Evolutionary conservation across 2,329 filamentous ascomycete genomes (phyloP).

Genomic region (Geosmithia flava): DNA sequence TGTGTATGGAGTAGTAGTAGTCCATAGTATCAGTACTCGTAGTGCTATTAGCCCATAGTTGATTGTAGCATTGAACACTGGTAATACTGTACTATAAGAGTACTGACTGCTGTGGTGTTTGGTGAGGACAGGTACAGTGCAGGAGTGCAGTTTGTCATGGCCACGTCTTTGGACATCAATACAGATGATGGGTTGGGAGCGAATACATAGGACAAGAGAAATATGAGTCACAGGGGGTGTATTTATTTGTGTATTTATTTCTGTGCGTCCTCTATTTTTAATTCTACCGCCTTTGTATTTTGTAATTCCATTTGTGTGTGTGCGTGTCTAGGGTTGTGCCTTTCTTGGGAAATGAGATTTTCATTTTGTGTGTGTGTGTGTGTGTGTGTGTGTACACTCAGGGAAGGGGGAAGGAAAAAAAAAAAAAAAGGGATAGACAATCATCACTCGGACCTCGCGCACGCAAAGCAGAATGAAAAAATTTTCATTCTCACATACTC

Average conservation of each 20-base stretch:
- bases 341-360: neutral
- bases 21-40: too few species aligned
- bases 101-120: too few species aligned
- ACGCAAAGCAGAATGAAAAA: neutral
- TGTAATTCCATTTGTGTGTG: neutral
- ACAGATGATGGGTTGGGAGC: conserved; percentile 7
- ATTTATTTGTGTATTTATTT: neutral
- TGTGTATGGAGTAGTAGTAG: too few species aligned
- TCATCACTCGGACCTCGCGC: too few species aligned
- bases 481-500: neutral
- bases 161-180: conserved; percentile 6
- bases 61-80: too few species aligned
- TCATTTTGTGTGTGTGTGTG: neutral
- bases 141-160: neutral
- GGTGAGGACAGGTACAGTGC: neutral
- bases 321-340: neutral
- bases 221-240: conserved; percentile 2
- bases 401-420: neutral
- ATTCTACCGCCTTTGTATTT: neutral
- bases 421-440: neutral
- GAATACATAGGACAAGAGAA: conserved; percentile 3
- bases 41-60: too few species aligned
- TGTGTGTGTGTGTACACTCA: neutral
- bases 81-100: too few species aligned
- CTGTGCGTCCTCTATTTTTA: conserved; percentile 3